Evolutionary conservation across 192 early-diverging fungal species (phyloP), one percentile per base, ranked within the genome.

Genomic region (Phlyctochytrium bullatum): DNA sequence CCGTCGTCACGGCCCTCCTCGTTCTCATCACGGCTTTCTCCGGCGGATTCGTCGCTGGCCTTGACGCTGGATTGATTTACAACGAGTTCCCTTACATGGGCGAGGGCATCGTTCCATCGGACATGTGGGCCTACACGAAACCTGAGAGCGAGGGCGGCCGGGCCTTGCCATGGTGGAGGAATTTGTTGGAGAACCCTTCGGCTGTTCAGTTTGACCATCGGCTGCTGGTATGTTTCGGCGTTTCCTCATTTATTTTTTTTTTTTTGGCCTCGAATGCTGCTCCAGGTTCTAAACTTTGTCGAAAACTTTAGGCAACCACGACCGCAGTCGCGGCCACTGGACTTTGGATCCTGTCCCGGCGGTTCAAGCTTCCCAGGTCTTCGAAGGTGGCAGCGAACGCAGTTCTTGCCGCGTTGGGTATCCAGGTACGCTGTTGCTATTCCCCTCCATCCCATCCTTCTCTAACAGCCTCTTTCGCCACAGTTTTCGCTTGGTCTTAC

Each of bases 61-160:
- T 98, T 28, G 96, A 98, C 72, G 96, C 96, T 34, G 96, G 97
- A 6, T 78, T 98, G 29, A 85, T 97, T 56, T 98, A 97, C 82
- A 95, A 98, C 79, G 93, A 95, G 81, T 98, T 93, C 73, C 97
- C 97, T 1, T 80, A 82, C 54, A 98, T 98, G 97, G 97, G 94
- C 56, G 79, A 81, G 31, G 84, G 88, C 6, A 65, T 94, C n/a
- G 75, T 93, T 20, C 96, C 94, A 34, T 79, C 75, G 1, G 78
- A 82, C 69, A 80, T 80, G 76, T 80, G 78, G 80, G 78, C 78
- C 27, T 59, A 69, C 35, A 78, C 81, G 28, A 80, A 68, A 4
- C 81, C 72, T 69, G n/a, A n/a, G n/a, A n/a, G n/a, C n/a, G n/a
- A 78, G 83, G 4, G 59, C 64, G 29, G 40, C 75, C 27, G 88